Percentiles rank a stretch among this genome's conserved stretches.
phyloP scores from a whole-genome alignment of 441 rosid species.

The Populus hybrid region DNA sequence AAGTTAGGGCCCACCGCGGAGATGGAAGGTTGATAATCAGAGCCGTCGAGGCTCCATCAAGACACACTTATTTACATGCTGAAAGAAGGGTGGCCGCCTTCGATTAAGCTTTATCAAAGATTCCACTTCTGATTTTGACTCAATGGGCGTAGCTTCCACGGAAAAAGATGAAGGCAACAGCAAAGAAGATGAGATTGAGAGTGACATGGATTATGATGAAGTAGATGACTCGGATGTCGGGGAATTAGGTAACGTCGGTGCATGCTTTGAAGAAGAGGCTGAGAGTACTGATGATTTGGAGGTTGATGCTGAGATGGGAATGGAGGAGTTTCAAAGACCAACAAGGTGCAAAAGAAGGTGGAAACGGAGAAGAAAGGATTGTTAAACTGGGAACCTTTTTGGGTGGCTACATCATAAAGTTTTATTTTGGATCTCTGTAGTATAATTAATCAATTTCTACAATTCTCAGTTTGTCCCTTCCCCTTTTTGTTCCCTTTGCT shows the following conservation, averaged over 20 bases:
- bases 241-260: constrained; percentile 2
- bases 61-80: constrained; percentile 40
- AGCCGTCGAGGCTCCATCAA: constrained; percentile 44
- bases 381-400: constrained; percentile 45
- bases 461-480: constrained; percentile 21
- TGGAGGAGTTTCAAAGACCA: constrained; percentile 27
- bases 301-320: constrained; percentile 23
- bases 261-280: constrained; percentile 1
- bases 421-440: constrained; percentile 32
- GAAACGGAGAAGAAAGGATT: constrained; percentile 41
- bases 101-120: constrained; percentile 44
- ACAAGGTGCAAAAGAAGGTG: constrained; percentile 49
- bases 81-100: constrained; percentile 79
- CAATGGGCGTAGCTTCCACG: constrained; percentile 1
- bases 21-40: constrained; percentile 62
- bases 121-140: constrained; percentile 25
- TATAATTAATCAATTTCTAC: constrained; percentile 10
- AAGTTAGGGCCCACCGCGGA: constrained; percentile 59
- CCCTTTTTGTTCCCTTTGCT: constrained; percentile 10
- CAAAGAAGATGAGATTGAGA: constrained; percentile 16
- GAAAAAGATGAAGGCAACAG: neutral
- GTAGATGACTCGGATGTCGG: neutral
- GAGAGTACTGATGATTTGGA: constrained; percentile 6
- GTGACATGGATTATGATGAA: constrained; percentile 21
- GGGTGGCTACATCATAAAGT: constrained; percentile 65